Percentiles rank a stretch among this genome's conserved stretches.
Evolutionary conservation across 768 basidiomycete genomes (phyloP).

Genomic region (Pisolithus albus): DNA sequence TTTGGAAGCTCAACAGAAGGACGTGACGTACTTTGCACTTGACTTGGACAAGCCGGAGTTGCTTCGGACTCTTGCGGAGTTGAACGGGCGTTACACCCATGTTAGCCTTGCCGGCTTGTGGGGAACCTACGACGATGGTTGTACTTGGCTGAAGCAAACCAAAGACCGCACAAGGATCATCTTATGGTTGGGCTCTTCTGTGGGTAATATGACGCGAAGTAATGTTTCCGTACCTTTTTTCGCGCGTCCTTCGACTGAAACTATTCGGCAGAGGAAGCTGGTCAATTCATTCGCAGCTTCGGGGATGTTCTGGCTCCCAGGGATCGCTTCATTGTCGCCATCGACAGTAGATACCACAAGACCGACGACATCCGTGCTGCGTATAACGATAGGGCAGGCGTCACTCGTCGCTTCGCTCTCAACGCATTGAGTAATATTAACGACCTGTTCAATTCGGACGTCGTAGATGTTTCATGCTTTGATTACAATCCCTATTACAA

Average conservation of each 20-base stretch:
- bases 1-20: slow-evolving; percentile 3
- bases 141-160: not conserved
- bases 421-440: slow-evolving; percentile 1
- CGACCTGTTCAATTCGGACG: not conserved
- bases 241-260: not conserved
- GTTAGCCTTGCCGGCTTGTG: slow-evolving; percentile 6
- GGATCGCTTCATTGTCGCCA: slow-evolving; percentile 2
- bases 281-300: slow-evolving; percentile 1
- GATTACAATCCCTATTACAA: slow-evolving; percentile 1
- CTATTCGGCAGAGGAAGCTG: not conserved
- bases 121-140: slow-evolving; percentile 7
- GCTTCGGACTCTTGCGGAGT: slow-evolving; percentile 3
- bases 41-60: slow-evolving; percentile 6
- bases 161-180: slow-evolving; percentile 1
- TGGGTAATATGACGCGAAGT: slow-evolving; percentile 6
- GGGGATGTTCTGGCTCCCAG: slow-evolving; percentile 1
- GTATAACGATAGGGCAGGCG: slow-evolving; percentile 3
- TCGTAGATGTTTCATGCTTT: not conserved
- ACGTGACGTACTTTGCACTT: slow-evolving; percentile 3
- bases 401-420: slow-evolving; percentile 1
- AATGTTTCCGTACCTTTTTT: not conserved
- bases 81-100: slow-evolving; percentile 1
- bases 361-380: not conserved
- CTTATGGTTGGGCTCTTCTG: slow-evolving; percentile 6
- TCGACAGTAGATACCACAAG: slow-evolving; percentile 1